phyloP scores from a whole-genome alignment of 768 basidiomycete species.

The Kwoniella bestiolae region DNA sequence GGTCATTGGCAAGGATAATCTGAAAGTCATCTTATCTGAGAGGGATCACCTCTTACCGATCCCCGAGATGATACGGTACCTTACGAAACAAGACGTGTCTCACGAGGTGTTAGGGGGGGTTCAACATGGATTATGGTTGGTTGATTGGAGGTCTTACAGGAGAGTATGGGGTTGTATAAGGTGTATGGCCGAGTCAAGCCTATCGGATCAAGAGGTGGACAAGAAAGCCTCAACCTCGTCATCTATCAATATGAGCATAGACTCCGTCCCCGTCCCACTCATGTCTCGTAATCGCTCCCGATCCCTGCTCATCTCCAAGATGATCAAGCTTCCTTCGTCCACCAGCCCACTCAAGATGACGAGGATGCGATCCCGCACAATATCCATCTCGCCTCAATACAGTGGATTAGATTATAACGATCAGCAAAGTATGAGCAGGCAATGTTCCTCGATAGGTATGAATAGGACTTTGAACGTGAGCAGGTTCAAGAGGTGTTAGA shows the following conservation, averaged over 20 bases:
- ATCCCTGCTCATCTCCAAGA: neutral
- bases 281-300: neutral
- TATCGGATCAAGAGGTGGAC: neutral
- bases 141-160: neutral
- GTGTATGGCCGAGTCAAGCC: neutral
- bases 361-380: neutral
- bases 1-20: too few relatives aligned
- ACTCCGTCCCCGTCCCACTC: too few relatives aligned
- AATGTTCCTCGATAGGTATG: constrained; percentile 7
- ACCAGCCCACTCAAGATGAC: neutral
- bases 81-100: neutral
- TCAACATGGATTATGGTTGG: constrained; percentile 21
- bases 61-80: neutral
- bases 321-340: neutral
- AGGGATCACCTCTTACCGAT: constrained; percentile 26
- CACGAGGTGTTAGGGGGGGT: constrained; percentile 23
- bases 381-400: neutral
- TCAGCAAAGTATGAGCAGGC: constrained; percentile 1
- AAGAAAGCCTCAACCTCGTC: neutral
- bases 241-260: neutral
- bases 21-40: constrained; percentile 9
- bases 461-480: constrained; percentile 2
- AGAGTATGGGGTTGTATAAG: constrained; percentile 1
- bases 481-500: constrained; percentile 1
- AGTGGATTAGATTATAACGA: neutral